These are phyloP conservation scores for Ophiostoma novo-ulmi DNA, from an alignment of 2,329 filamentous ascomycete species.

Conservation along the genomic window DNA sequence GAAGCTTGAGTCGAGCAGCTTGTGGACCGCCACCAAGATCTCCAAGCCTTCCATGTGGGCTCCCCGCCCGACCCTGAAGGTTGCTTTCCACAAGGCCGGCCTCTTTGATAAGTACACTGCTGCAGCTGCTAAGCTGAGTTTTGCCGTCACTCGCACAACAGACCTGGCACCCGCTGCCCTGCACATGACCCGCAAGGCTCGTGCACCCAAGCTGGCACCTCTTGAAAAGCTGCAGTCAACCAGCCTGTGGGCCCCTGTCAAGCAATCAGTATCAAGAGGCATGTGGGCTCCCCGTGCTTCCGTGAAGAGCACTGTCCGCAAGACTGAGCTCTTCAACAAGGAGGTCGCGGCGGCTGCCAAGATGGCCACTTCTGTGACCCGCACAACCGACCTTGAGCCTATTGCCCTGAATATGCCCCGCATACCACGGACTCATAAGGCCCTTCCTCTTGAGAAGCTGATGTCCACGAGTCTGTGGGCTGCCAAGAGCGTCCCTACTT, in stretches of 20 bases:
- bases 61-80: background rate
- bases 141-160: constrained; percentile 20
- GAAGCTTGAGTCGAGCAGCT: constrained; percentile 14
- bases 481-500: background rate
- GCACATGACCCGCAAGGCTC: constrained; percentile 20
- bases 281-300: constrained; percentile 21
- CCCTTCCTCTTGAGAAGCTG: constrained; percentile 16
- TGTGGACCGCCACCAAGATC: constrained; percentile 14
- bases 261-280: background rate
- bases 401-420: constrained; percentile 22
- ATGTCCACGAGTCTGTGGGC: constrained; percentile 21
- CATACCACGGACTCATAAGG: constrained; percentile 12
- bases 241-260: constrained; percentile 18
- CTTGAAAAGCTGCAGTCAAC: constrained; percentile 21
- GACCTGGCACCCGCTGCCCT: constrained; percentile 20
- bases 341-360: constrained; percentile 5
- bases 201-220: background rate
- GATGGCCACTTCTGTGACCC: constrained; percentile 14
- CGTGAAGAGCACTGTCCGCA: background rate
- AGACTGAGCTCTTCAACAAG: constrained; percentile 22
- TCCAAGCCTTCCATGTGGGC: background rate
- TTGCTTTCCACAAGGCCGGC: background rate
- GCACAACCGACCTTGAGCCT: constrained; percentile 22
- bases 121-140: constrained; percentile 5
- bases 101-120: constrained; percentile 23